Conservation (phyloP, 2,329 filamentous ascomycete genomes). For the Diaporthe vexans region DNA sequence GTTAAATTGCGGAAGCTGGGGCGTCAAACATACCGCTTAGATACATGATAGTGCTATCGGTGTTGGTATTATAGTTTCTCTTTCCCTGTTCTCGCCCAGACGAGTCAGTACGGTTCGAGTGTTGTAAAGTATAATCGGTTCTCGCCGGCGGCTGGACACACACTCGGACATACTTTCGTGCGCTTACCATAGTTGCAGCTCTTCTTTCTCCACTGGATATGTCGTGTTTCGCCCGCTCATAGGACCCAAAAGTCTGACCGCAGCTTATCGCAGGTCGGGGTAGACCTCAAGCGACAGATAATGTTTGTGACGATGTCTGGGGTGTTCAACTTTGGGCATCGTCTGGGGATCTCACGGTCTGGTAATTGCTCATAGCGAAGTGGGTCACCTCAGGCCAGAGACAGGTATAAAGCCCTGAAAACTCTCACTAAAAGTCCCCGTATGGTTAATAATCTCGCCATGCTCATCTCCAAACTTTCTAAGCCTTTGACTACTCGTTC, state of each 20-base stretch:
- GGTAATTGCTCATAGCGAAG: neutral
- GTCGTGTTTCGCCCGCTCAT: neutral
- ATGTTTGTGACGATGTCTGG: neutral
- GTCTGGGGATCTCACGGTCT: neutral
- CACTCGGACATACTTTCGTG: neutral
- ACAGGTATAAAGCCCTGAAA: neutral
- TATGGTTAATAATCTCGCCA: neutral
- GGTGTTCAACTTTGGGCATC: neutral
- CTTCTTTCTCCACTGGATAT: too few relatives aligned
- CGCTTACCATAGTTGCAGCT: neutral
- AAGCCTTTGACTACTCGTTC: neutral
- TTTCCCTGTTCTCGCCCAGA: conserved; percentile 2
- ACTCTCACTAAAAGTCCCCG: neutral
- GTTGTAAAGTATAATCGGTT: neutral
- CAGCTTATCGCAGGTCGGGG: neutral
- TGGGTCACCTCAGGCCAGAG: neutral
- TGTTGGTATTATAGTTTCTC: neutral
- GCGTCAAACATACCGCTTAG: neutral
- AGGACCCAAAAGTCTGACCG: neutral
- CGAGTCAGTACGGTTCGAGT: neutral
- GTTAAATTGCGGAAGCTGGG: neutral
- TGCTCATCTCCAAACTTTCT: neutral
- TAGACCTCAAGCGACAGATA: neutral
- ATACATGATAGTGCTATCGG: neutral
- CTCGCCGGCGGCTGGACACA: neutral